Conservation (phyloP, 2,329 filamentous ascomycete genomes). For the Claviceps sp. region DNA sequence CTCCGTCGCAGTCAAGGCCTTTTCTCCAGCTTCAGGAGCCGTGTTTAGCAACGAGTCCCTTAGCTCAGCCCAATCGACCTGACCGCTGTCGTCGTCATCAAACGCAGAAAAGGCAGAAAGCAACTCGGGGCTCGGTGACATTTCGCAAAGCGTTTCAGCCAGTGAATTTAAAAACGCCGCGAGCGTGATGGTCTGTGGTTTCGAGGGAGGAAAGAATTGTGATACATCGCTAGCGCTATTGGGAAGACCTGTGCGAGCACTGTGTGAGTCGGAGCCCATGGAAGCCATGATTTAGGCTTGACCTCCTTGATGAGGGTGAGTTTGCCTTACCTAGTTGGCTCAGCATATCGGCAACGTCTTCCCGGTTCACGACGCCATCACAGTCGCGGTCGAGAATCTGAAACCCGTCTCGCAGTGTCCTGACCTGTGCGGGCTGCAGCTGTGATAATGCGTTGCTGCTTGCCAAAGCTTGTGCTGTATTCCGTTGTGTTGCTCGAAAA, state of each 20-base stretch:
- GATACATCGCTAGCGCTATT: slow-evolving; percentile 57
- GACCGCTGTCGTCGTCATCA: slow-evolving; percentile 88
- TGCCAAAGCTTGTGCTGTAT: slow-evolving; percentile 22
- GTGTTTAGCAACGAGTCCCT: slow-evolving; percentile 74
- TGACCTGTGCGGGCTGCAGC: slow-evolving; percentile 68
- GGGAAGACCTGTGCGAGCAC: slow-evolving; percentile 48
- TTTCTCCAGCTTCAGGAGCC: slow-evolving; percentile 58
- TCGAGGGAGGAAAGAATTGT: slow-evolving; percentile 66
- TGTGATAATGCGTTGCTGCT: slow-evolving; percentile 50
- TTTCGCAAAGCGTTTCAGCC: slow-evolving; percentile 55
- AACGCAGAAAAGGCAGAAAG: slow-evolving; percentile 87
- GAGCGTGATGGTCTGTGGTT: slow-evolving; percentile 62
- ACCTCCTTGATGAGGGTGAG: not conserved
- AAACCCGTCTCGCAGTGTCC: slow-evolving; percentile 83
- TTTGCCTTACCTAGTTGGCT: slow-evolving; percentile 55
- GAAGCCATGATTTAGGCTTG: not conserved
- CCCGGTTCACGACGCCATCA: slow-evolving; percentile 67
- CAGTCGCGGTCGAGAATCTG: slow-evolving; percentile 85
- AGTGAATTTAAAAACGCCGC: slow-evolving; percentile 77
- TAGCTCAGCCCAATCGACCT: slow-evolving; percentile 73
- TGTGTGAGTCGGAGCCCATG: too few relatives aligned
- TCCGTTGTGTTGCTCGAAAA: slow-evolving; percentile 15
- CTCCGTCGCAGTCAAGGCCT: slow-evolving; percentile 53
- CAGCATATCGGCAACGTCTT: slow-evolving; percentile 80
- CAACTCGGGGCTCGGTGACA: slow-evolving; percentile 70